Conservation (phyloP, 2,329 filamentous ascomycete species). For the Trichoderma polysporum region DNA sequence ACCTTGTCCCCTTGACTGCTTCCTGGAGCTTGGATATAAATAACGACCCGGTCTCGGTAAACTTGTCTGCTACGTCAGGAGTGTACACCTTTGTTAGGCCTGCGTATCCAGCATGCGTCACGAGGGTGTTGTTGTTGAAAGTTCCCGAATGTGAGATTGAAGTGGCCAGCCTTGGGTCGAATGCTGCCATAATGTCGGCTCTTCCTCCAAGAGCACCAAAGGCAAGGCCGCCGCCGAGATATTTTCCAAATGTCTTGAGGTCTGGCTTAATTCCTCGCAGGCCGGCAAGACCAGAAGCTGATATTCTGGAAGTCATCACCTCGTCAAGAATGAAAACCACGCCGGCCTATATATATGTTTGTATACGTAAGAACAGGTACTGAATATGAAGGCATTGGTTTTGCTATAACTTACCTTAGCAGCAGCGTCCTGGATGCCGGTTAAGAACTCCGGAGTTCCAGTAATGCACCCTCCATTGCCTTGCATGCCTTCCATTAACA, state of each 20-base stretch:
- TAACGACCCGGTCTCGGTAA: slow-evolving; percentile 35
- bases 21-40: slow-evolving; percentile 34
- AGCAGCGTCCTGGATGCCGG: slow-evolving; percentile 48
- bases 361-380: neutral
- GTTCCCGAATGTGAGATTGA: slow-evolving; percentile 59
- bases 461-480: slow-evolving; percentile 60
- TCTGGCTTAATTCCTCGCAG: slow-evolving; percentile 53
- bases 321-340: slow-evolving; percentile 68
- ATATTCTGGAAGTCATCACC: slow-evolving; percentile 66
- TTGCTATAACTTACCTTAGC: slow-evolving; percentile 30
- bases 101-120: slow-evolving; percentile 55
- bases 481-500: slow-evolving; percentile 67
- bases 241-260: slow-evolving; percentile 65
- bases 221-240: slow-evolving; percentile 63
- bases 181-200: slow-evolving; percentile 57
- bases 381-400: too few species aligned
- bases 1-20: slow-evolving; percentile 35
- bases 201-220: slow-evolving; percentile 67
- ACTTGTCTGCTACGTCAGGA: slow-evolving; percentile 31
- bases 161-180: slow-evolving; percentile 47
- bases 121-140: slow-evolving; percentile 65
- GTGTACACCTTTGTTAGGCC: slow-evolving; percentile 40
- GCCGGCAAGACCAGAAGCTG: slow-evolving; percentile 48
- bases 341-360: slow-evolving; percentile 36
- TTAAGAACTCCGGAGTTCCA: slow-evolving; percentile 51